Conservation (phyloP, 2,329 filamentous ascomycete species). For the Sporothrix globosa region DNA sequence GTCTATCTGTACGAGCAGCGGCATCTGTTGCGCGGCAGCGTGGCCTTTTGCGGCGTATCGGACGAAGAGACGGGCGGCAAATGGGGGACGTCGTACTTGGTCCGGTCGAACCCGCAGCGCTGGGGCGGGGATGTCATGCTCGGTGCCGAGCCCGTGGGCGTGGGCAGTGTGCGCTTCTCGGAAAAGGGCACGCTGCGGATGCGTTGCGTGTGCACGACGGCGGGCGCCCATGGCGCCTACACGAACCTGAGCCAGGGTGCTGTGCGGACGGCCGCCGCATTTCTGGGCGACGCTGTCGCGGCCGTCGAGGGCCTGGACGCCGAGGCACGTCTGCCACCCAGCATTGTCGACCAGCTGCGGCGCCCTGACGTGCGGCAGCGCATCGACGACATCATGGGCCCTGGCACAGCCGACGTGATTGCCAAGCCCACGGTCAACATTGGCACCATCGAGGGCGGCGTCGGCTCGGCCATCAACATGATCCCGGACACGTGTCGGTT, state of each 20-base stretch:
- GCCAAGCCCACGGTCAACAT: conserved; percentile 33
- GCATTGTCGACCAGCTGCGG: conserved; percentile 22
- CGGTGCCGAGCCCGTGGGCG: conserved; percentile 32
- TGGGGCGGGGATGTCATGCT: conserved; percentile 33
- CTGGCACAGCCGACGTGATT: conserved; percentile 27
- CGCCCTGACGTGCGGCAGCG: conserved; percentile 16
- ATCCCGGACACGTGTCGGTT: conserved; percentile 28
- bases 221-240: conserved; percentile 31
- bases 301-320: conserved; percentile 21
- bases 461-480: conserved; percentile 30
- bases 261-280: conserved; percentile 20
- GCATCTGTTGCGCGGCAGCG: conserved; percentile 28
- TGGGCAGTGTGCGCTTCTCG: conserved; percentile 33
- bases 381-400: conserved; percentile 32
- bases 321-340: background rate
- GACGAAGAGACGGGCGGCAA: conserved; percentile 32
- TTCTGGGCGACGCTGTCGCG: conserved; percentile 13
- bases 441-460: conserved; percentile 30
- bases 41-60: conserved; percentile 31
- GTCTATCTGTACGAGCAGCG: conserved; percentile 21
- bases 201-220: conserved; percentile 24
- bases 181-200: conserved; percentile 34
- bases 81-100: conserved; percentile 30
- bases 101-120: background rate
- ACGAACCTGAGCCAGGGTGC: conserved; percentile 31